A percentile compares a stretch with the other conserved stretches of the same genome.
These are phyloP conservation scores for Phaeosphaeria sp. DNA, from an alignment of 2,329 filamentous ascomycete species.

Conservation along the genomic window DNA sequence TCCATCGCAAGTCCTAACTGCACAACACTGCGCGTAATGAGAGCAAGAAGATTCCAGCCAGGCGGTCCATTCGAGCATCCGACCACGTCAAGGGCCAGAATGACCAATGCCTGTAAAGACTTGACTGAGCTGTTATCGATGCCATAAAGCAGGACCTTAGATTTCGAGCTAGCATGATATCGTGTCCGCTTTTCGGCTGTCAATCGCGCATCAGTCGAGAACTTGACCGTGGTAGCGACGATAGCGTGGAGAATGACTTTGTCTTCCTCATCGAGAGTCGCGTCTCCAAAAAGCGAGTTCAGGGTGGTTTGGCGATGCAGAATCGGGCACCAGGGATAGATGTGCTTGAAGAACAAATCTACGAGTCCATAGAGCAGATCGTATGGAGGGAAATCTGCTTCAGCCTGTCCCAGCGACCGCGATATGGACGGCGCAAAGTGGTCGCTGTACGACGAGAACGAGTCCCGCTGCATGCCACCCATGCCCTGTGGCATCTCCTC, in stretches of 20 bases:
- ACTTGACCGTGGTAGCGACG: constrained; percentile 85
- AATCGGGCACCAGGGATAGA: constrained; percentile 79
- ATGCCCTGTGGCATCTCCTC: constrained; percentile 35
- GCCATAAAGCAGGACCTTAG: constrained; percentile 85
- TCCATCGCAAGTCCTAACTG: constrained; percentile 87
- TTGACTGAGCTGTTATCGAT: constrained; percentile 91
- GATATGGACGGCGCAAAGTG: constrained; percentile 38
- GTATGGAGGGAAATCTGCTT: constrained; percentile 64
- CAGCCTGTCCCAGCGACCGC: constrained; percentile 32
- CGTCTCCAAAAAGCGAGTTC: constrained; percentile 78
- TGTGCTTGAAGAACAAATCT: constrained; percentile 69
- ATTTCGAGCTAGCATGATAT: constrained; percentile 82
- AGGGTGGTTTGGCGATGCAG: constrained; percentile 84
- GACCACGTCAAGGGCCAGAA: constrained; percentile 82
- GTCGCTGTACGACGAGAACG: constrained; percentile 38
- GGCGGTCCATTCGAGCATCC: constrained; percentile 89
- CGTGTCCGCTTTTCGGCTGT: constrained; percentile 75
- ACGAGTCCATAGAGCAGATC: constrained; percentile 67
- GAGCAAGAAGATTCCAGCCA: constrained; percentile 88
- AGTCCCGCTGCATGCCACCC: constrained; percentile 35
- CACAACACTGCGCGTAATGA: constrained; percentile 88
- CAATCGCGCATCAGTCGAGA: constrained; percentile 77
- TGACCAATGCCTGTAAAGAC: constrained; percentile 84
- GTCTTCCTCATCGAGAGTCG: constrained; percentile 78
- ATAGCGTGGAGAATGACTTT: constrained; percentile 85